Conservation (phyloP, 148 eudicot species). For the Fagopyrum esculentum region DNA sequence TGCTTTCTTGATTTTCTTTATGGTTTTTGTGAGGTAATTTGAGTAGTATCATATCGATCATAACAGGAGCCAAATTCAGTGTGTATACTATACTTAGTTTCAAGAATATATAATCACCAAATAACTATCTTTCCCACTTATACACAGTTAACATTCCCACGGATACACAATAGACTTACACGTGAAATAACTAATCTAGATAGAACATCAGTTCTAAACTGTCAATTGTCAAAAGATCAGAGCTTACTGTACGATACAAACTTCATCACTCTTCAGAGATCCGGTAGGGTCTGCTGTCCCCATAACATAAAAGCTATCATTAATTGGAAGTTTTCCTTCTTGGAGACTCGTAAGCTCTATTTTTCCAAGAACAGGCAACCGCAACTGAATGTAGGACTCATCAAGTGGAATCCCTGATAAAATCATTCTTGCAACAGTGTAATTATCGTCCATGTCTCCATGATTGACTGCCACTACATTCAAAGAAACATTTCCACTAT, state of each 20-base stretch:
- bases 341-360: constrained; percentile 46
- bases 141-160: background rate
- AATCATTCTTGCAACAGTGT: constrained; percentile 48
- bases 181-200: background rate
- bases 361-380: constrained; percentile 33
- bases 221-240: background rate
- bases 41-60: too few species aligned
- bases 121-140: too few species aligned
- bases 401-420: constrained; percentile 63
- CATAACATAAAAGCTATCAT: constrained; percentile 69
- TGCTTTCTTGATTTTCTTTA: too few species aligned
- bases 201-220: background rate
- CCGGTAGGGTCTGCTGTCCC: constrained; percentile 89
- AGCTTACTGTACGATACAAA: constrained; percentile 77
- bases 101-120: too few species aligned
- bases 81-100: background rate
- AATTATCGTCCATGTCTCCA: constrained; percentile 40
- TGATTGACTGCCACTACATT: constrained; percentile 52
- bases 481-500: constrained; percentile 1
- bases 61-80: background rate
- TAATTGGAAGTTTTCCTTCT: constrained; percentile 56
- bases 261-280: constrained; percentile 49
- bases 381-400: constrained; percentile 55
- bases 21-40: too few species aligned
- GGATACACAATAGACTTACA: background rate